These are phyloP conservation scores for Chaetomidium leptoderma DNA, from an alignment of 495 filamentous ascomycete genomes.

Conservation along the genomic window DNA sequence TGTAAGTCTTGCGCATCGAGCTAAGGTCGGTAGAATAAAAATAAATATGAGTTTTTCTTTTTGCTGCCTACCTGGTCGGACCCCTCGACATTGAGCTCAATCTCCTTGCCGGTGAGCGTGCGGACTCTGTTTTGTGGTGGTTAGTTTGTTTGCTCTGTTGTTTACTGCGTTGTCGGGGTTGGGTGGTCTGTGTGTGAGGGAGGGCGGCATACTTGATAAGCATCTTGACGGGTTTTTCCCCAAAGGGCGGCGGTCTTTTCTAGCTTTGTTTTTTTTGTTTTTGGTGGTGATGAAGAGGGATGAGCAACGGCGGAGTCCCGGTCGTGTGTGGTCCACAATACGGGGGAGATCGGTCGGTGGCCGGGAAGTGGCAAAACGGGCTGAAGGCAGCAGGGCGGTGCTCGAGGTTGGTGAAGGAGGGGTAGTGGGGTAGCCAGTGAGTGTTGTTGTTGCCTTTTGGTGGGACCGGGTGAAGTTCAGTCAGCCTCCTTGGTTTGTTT, in stretches of 20 bases:
- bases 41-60: too few species aligned
- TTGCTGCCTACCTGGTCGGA: conserved; percentile 96
- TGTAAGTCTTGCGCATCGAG: not conserved
- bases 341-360: too few species aligned
- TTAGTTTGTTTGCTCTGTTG: not conserved
- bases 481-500: too few species aligned
- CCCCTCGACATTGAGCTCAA: conserved; percentile 90
- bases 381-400: conserved; percentile 5
- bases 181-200: not conserved
- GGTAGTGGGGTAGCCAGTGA: conserved; percentile 5
- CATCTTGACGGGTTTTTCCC: conserved; percentile 19
- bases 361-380: not conserved
- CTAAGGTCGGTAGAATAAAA: conserved; percentile 14
- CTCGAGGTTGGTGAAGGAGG: not conserved
- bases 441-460: not conserved
- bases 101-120: conserved; percentile 96
- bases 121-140: conserved; percentile 62
- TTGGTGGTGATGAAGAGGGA: not conserved
- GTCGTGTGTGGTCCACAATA: too few species aligned
- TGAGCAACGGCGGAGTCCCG: too few species aligned
- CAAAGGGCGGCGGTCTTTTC: too few species aligned
- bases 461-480: not conserved
- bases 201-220: conserved; percentile 19
- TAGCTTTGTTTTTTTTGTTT: too few species aligned
- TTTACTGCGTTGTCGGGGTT: not conserved